Evolutionary conservation across 805 yeast genomes (phyloP), one percentile per base, ranked within the genome.

Genomic region (Spathaspora passalidarum): DNA sequence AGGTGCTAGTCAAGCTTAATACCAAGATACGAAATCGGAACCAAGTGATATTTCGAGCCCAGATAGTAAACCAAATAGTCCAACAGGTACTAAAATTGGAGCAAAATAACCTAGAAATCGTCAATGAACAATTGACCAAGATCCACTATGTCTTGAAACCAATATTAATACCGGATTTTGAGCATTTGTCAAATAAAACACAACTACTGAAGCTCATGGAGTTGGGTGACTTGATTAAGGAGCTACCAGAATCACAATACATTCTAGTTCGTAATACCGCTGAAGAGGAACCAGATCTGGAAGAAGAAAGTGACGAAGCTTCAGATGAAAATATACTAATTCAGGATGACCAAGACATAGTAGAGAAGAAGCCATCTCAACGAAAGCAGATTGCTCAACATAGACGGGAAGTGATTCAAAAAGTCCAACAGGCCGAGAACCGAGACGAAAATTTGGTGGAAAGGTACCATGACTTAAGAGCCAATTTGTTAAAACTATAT

Each of bases 61-160:
- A 69, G 47, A 59, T 65, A n/a, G 55, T 61, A 4, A 60, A 62
- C 46, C 74, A 68, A 43, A 62, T 71, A 1, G 63, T 62, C 17
- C 71, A 62, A 48, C 75, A 71, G 48, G 53, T 70, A 13, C 32
- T 63, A 8, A 65, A 66, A 50, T 49, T 58, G 38, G 75, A 71
- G 45, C 54, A 56, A 29, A 56, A 59, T 21, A 62, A 65, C 42
- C 29, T 69, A 11, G 43, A 51, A 16, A 40, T 51, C 18, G 66
- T 67, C n/a, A 59, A 57, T 46, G 64, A 60, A n/a, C 55, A 56
- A 36, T 47, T 71, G 22, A 42, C 36, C 17, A 56, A 56, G 5
- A 50, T 44, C 4, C 32, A 40, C 21, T n/a, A 40, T 17, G 25
- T 43, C 3, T 32, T 47, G 19, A 44, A 47, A 37, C 49, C 49